Base-by-base conservation (phyloP, 192 early-diverging fungal genomes). In the Coemansia sp. region DNA sequence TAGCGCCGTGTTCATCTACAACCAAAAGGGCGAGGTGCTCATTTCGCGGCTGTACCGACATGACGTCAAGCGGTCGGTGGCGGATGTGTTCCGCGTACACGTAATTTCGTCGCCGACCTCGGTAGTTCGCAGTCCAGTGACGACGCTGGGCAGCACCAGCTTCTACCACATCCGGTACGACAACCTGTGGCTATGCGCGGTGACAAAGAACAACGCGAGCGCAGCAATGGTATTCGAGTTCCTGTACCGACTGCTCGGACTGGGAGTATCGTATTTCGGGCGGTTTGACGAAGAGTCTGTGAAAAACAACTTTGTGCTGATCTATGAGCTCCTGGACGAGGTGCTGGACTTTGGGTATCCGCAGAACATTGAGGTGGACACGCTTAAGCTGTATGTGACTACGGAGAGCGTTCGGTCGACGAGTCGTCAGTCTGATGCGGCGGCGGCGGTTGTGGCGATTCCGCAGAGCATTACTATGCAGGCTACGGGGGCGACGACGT, bases 121-220 rank as follows among this genome's bases (percentile, higher is more conserved):
- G 3, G 90, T 89, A 24, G 89, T 91, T 14, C 66, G 73, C 20
- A 76, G 71, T 15, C 96, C 97, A n/a, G 92, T 96, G 53, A 89
- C 90, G 36, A 96, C 93, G 1, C 75, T 98, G 35, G 95, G 94
- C 27, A 90, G 91, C 46, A 94, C 93, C 6, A 91, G 93, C 27
- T 99, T 97, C 79, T 97, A 96, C 85, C 96, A 99, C 77, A 89
- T 96, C 65, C 90, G 92, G 41, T 94, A 98, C 85, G 97, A 98
- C 74, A 98, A 98, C 77, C 84, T 99, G 20, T 98, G 93, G 67
- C 86, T 98, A 40, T 96, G 95, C 39, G 92, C 89, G 0, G 86
- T 90, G 36, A 87, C 90, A 1, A 89, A 89, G 68, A 88, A 87
- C 86, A 94, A 94, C 60, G 86, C 88, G 46, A 93, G 92, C 62